Evolutionary conservation across 116 monocot genomes (phyloP), one percentile per base, ranked within the genome.

Genomic region (Phalaenopsis hybrid): DNA sequence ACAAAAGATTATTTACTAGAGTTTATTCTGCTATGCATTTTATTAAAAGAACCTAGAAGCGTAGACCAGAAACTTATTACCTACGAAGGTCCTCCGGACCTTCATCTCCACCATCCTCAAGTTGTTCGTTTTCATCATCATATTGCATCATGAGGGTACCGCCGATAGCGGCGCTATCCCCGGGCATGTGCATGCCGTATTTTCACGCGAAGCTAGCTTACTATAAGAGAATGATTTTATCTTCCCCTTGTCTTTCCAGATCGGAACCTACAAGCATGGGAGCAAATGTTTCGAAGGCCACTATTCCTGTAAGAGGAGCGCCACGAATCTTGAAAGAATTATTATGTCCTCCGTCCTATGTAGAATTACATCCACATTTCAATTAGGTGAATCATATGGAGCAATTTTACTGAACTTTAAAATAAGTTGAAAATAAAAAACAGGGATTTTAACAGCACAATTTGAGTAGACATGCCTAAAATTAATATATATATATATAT

Each of bases 101-200:
- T 17, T 75, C 75, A 75, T 45, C 75, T 7, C 46, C 75, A 8
- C 45, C 75, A 45, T 4, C 44, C 75, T 45, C 75, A 75, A 43
- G 43, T 43, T 43, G 75, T 75, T 75, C 75, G 45, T 75, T 75
- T 17, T 46, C 75, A 33, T 46, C 46, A 16, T 45, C 75, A 75
- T n/a, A 75, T 5, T 75, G 75, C n/a, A 75, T 46, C 43, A 37
- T 18, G 6, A 45, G 18, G 8, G 31, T 1, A 13, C 72, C 4
- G 72, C 41, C 23, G 72, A 41, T 16, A 72, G 6, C 45, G 15
- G 43, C 45, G 45, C 43, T 18, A 46, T 45, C 75, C 75, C 75
- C 75, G 7, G 46, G 17, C 45, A 46, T 45, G 12, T 37, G 75
- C 75, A 75, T 75, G 41, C 72, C 72, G 72, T 41, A 37, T 5